Evolutionary conservation across 345 rosid species (phyloP).

Genomic region (Hevea brasiliensis): DNA sequence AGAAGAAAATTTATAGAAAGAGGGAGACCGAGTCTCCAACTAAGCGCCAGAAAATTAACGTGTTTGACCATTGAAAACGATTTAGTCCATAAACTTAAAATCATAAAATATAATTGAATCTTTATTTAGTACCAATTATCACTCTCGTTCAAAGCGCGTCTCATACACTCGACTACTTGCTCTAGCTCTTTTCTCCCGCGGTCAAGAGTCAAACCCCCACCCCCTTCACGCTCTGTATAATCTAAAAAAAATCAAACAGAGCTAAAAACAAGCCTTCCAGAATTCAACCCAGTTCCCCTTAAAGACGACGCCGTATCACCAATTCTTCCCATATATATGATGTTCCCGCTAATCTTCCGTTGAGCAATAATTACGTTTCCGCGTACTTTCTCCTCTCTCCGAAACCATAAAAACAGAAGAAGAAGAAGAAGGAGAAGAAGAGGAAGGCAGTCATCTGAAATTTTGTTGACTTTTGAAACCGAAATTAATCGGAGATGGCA

Average conservation of each 20-base stretch:
- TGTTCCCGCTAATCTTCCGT: no score
- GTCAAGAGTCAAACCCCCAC: no score
- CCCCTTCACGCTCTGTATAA: no score
- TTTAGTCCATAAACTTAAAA: neutral
- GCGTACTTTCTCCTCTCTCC: no score
- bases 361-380: no score
- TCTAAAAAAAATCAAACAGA: no score
- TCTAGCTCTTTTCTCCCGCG: no score
- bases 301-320: neutral
- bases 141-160: neutral
- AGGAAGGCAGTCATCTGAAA: neutral
- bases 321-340: neutral
- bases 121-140: no score
- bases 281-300: conserved; percentile 5
- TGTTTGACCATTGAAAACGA: conserved; percentile 15
- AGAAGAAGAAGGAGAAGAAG: neutral
- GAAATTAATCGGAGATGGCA: conserved; percentile 19
- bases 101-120: neutral
- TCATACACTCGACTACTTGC: neutral
- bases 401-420: neutral
- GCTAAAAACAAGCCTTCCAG: neutral
- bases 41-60: conserved; percentile 10
- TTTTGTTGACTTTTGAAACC: neutral
- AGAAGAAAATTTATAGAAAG: neutral
- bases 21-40: conserved; percentile 13